Base-by-base conservation (phyloP, 495 filamentous ascomycete genomes). In the Podospora pseudoanserina region DNA sequence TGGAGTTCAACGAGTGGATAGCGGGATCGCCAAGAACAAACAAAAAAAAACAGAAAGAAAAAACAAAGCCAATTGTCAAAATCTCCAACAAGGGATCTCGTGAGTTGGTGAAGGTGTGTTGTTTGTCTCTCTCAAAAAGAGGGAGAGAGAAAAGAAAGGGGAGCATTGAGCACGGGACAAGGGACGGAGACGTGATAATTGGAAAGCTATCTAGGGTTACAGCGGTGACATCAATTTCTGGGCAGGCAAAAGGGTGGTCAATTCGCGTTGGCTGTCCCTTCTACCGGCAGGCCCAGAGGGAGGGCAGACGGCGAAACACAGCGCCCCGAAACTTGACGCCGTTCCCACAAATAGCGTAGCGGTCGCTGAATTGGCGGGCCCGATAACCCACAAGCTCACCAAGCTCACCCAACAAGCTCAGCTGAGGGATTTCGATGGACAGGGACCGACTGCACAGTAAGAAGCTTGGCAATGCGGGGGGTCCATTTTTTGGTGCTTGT, bases 381-480 rank as follows among this genome's bases (percentile, higher is more conserved):
- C 7, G 39, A 49, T 49, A 49, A 49, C 39, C 39, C 39, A 49
- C 39, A 49, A 49, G 39, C 39, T 49, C 39, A 49, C 39, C 39
- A 49, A 49, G 39, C 34, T 39, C 34, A 11, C 23, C 23, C 5
- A 39, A 5, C 34, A 39, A 57, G 54, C 55, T 58, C 55, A 58
- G 55, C 55, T 58, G 55, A 58, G 55, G 18, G 55, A n/a, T 9
- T 19, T 58, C 5, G 55, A 19, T 58, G 20, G 55, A 5, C n/a
- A 26, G 55, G 55, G 4, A 19, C 55, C 23, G 23, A 57, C 18
- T n/a, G 54, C 5, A 23, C 5, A 23, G 30, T 32, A 32, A 32
- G 30, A 32, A 32, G n/a, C 55, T 58, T 58, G 55, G 55, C 55
- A 58, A 32, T 58, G n/a, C 55, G 55, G 55, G 55, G 9, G 39